Evolutionary conservation across 306 rosid species (phyloP), one percentile per base, ranked within the genome.

Genomic region (Datisca glomerata): DNA sequence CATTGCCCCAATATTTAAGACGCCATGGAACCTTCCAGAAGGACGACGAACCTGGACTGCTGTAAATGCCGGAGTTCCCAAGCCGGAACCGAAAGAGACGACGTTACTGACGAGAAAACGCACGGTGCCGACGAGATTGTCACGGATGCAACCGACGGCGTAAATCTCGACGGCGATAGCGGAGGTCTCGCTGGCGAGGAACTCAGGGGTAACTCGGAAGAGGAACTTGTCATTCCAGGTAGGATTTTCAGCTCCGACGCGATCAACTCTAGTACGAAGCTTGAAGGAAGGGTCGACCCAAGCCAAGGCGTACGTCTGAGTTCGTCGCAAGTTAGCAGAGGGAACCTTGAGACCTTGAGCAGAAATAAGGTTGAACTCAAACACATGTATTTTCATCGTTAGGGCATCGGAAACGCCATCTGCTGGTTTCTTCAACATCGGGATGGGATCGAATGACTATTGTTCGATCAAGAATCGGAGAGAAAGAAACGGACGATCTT

Each of bases 361-460:
- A 17, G 97, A 87, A 76, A 87, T 83, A 57, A 87, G 75, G 79
- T 74, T 72, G 69, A 89, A 76, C 83, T 89, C 97, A 70, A 89
- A 43, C 47, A 78, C 75, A 43, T 32, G 71, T 61, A 62, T 47
- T 53, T 48, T 21, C 41, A 50, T 16, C 41, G 39, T 57, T 29
- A 31, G 48, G 57, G 47, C 51, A 27, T 38, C 49, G 40, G 28
- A 23, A 46, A 35, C 55, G 43, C 39, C 34, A 39, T 48, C 45
- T 1, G 10, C 53, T 21, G 52, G 57, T 51, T 45, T 69, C 57
- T 55, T 69, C 52, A 43, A 47, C 50, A 11, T 31, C 18, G 28
- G 41, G 55, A 60, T 50, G 37, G 63, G 59, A 53, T 55, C 38
- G 61, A 59, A 47, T 57, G 78, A 3, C 20, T 18, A 7, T n/a